Conservation (phyloP, 108 stramenopile genomes). For the Asterionellopsis glacialis region DNA sequence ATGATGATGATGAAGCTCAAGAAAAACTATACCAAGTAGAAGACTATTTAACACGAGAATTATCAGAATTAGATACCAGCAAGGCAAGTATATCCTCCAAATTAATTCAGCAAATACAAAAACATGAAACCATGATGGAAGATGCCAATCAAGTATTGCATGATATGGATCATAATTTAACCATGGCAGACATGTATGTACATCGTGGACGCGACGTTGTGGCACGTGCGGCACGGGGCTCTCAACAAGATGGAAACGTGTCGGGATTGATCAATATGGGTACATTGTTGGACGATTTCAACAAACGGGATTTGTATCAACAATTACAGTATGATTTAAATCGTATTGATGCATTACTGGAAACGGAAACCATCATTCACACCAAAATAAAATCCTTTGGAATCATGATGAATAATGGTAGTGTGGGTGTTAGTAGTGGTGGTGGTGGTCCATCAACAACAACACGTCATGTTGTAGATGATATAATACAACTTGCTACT, state of each 20-base stretch:
- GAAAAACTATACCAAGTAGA: constrained; percentile 22
- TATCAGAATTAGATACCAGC: constrained; percentile 28
- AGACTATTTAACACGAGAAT: constrained; percentile 26
- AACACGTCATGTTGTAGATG: no score
- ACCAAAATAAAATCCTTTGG: no score
- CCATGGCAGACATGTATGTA: constrained; percentile 31
- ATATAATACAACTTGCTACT: no score
- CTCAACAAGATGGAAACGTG: no score
- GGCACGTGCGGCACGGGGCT: constrained; percentile 11
- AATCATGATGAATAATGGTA: constrained; percentile 1
- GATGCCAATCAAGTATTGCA: constrained; percentile 24
- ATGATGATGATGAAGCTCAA: not conserved
- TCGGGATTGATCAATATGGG: not conserved
- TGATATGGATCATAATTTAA: constrained; percentile 27
- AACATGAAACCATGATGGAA: constrained; percentile 22
- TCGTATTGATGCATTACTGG: not conserved
- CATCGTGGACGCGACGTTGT: constrained; percentile 6
- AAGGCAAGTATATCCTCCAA: constrained; percentile 18
- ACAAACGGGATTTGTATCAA: not conserved
- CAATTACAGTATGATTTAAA: not conserved
- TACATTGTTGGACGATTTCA: constrained; percentile 2
- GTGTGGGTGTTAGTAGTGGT: constrained; percentile 5
- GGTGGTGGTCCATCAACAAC: no score
- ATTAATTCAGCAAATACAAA: constrained; percentile 24
- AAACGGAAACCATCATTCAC: not conserved